Evolutionary conservation across 1,284 basidiomycete species (phyloP), one percentile per base, ranked within the genome.

Genomic region (Puccinia coronata): DNA sequence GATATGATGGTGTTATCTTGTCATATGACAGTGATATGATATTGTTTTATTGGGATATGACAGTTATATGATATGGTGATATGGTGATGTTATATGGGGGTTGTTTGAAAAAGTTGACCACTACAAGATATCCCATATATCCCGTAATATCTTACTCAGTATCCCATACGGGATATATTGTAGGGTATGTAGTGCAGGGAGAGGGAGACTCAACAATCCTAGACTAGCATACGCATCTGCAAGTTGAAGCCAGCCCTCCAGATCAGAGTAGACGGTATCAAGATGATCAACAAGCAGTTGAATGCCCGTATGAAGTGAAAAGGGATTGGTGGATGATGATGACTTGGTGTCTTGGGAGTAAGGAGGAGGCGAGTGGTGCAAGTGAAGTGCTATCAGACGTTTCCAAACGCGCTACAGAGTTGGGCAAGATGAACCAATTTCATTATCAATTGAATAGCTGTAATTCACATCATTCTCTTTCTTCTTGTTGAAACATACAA

Each of bases 161-260:
- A n/a, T n/a, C n/a, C n/a, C n/a, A n/a, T n/a, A n/a, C n/a, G n/a
- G n/a, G n/a, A n/a, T n/a, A 59, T 47, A 34, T 9, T n/a, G 43
- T 20, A 53, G 3, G 4, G 6, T 14, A 51, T 31, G 1, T n/a
- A 39, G 39, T 6, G 51, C 39, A 36, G 59, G 55, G 18, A 36
- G 51, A 18, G 31, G 28, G 36, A 82, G 8, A 87, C 91, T 82
- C 84, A 76, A 97, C 92, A 93, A 90, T 82, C 91, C 90, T 83
- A 92, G 91, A 20, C 90, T 89, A 1, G 91, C 89, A 85, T 99
- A 97, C 9, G 95, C 90, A 83, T 94, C 92, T 0, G 95, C 92
- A n/a, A 99, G 90, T 84, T 97, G 92, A 16, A 94, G 88, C 97
- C 96, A 99, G 5, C 90, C 95, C 83, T 96, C 92, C 0, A 93